phyloP scores from a whole-genome alignment of 2,329 filamentous ascomycete species.

The Ceratocystis harringtonii region DNA sequence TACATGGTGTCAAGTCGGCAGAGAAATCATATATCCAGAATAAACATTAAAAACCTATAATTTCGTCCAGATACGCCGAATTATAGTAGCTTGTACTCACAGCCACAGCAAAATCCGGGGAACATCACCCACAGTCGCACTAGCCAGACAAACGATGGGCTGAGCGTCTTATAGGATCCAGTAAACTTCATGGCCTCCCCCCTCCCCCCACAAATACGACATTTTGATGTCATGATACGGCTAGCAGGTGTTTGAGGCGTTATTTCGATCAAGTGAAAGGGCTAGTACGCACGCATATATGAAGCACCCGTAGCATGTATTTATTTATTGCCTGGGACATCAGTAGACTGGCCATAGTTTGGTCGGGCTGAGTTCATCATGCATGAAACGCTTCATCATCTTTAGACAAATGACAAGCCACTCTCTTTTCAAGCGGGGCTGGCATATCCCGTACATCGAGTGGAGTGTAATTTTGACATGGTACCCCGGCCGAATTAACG shows the following conservation, averaged over 20 bases:
- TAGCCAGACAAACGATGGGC: background rate
- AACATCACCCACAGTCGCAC: background rate
- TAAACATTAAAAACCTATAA: too few species aligned
- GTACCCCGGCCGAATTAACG: conserved; percentile 5
- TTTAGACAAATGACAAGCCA: background rate
- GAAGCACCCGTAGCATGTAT: too few species aligned
- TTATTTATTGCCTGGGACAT: too few species aligned
- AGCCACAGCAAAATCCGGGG: background rate
- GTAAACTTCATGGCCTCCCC: background rate
- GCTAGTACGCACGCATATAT: too few species aligned
- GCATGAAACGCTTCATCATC: too few species aligned
- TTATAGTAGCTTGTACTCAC: background rate
- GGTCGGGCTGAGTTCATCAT: too few species aligned
- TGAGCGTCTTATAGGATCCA: background rate
- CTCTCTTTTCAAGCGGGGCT: background rate
- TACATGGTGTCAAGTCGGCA: too few species aligned
- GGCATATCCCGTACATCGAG: background rate
- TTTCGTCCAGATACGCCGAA: background rate
- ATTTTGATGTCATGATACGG: background rate
- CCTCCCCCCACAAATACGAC: background rate
- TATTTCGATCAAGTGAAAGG: too few species aligned
- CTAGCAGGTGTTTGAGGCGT: background rate
- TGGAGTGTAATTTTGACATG: background rate
- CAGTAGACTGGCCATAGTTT: too few species aligned
- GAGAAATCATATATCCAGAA: too few species aligned